Base-by-base conservation (phyloP, 1,284 basidiomycete genomes). In the Pyrrhoderma noxium region DNA sequence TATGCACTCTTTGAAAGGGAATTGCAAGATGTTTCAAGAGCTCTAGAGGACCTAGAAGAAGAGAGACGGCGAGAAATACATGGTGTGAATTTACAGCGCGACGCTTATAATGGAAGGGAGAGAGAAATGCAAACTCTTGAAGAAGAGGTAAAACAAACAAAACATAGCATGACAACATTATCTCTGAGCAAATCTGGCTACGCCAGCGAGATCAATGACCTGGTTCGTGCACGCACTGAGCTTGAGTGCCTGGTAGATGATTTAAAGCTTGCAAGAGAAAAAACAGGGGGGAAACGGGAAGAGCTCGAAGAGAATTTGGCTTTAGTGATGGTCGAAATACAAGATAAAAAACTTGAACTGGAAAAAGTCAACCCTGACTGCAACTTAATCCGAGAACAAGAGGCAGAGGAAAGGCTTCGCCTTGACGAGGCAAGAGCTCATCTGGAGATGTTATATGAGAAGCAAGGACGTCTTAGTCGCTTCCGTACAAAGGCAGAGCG, bases 1-100 rank as follows among this genome's bases (percentile, higher is more conserved):
- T 99, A 99, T 65, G 89, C 93, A 1, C 69, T 99, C 53, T 92
- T 96, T 68, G 88, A 93, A 59, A 77, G 89, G 35, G 94, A 99
- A 63, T 69, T 98, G 31, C 82, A 89, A 52, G 94, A 98, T 57
- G 91, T 96, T 1, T 82, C 79, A 0, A 85, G 85, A 49, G 82
- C 89, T 0, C 68, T 98, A 45, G 91, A 91, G 39, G 79, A 86
- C 58, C 81, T 89, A 16, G 93, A 94, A 58, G 78, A 87, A 45
- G 93, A 96, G 56, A 76, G 92, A 47, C 71, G 79, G 55, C 74
- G 82, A 2, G 93, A 97, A 52, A 77, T 93, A 7, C 90, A 96
- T 62, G 79, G 77, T 19, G 84, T 88, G 11, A 96, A 95, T 64
- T 68, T 85, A 53, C 75, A 88, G 34, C 73, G 90, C 41, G 82